phyloP scores from a whole-genome alignment of 148 eudicot species.

The Arctostaphylos glauca region DNA sequence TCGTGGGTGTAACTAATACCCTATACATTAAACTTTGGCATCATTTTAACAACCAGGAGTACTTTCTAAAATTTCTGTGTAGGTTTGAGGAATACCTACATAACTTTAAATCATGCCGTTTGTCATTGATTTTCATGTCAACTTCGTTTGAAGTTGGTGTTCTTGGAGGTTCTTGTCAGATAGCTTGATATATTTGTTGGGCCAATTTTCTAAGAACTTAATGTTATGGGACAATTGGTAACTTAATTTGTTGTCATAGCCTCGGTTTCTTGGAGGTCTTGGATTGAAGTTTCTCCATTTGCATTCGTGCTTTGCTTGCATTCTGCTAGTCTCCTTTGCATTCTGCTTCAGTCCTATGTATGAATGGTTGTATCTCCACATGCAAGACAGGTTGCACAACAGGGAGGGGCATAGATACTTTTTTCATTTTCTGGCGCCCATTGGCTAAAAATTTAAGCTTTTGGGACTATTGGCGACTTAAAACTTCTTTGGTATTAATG shows the following conservation, averaged over 20 bases:
- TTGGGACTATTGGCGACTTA: not conserved
- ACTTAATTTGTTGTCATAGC: not conserved
- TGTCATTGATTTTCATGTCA: not conserved
- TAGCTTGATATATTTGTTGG: not conserved
- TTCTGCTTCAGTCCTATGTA: not conserved
- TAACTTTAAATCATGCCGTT: not conserved
- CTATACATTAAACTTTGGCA: not conserved
- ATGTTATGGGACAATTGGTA: not conserved
- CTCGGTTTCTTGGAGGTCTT: not conserved
- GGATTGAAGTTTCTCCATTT: not conserved
- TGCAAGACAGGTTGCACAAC: not conserved
- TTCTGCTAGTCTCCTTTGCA: not conserved
- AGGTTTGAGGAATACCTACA: not conserved
- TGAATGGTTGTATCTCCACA: not conserved
- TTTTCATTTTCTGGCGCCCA: not conserved
- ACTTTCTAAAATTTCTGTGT: not conserved
- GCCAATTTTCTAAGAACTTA: not conserved
- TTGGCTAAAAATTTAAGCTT: not conserved
- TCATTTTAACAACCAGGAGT: not conserved
- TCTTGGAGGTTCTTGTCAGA: not conserved
- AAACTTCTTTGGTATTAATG: not conserved
- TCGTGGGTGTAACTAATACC: not conserved
- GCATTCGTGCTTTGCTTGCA: not conserved
- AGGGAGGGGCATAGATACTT: not conserved
- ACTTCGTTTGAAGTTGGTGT: not conserved